A percentile compares a stretch with the other conserved stretches of the same genome.
phyloP scores from a whole-genome alignment of 495 filamentous ascomycete genomes.

The Lasiosphaeriaceae sp. region DNA sequence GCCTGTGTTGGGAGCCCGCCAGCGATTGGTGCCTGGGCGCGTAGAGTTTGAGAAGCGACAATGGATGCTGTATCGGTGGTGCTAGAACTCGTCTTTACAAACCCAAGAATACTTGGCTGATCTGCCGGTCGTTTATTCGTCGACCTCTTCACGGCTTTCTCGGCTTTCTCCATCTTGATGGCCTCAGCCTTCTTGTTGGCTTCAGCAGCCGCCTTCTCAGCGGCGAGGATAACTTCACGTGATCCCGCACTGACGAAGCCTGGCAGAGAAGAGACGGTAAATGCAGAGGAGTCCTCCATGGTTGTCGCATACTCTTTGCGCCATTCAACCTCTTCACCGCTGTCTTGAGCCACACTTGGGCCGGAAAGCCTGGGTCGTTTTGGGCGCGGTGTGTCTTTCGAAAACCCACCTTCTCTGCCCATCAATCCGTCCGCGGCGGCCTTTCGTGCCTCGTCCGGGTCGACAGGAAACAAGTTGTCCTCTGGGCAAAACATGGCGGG shows the following conservation, averaged over 20 bases:
- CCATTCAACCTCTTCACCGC: conserved; percentile 29
- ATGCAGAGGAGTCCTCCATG: conserved; percentile 40
- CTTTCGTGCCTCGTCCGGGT: conserved; percentile 24
- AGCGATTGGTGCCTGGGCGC: not conserved
- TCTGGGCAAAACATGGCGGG: conserved; percentile 38
- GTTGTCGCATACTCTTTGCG: conserved; percentile 36
- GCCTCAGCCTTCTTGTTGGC: conserved; percentile 10
- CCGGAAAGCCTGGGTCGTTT: conserved; percentile 28
- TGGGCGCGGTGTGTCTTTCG: conserved; percentile 1
- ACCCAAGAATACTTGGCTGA: conserved; percentile 42
- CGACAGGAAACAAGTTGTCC: conserved; percentile 37
- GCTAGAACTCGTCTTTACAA: conserved; percentile 17
- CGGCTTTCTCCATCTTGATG: conserved; percentile 7
- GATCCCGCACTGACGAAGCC: conserved; percentile 43
- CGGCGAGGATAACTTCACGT: conserved; percentile 36
- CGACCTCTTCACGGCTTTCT: conserved; percentile 15
- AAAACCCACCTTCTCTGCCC: not conserved
- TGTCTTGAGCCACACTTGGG: conserved; percentile 18
- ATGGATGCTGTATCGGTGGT: not conserved
- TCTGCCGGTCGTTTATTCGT: conserved; percentile 33
- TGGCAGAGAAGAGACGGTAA: conserved; percentile 36
- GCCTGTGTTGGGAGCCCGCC: not conserved
- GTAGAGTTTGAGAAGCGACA: not conserved
- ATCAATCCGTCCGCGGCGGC: not conserved
- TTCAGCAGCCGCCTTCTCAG: conserved; percentile 22